phyloP scores from a whole-genome alignment of 1,284 basidiomycete species.

The Anthracocystis panici-leucophaei region DNA sequence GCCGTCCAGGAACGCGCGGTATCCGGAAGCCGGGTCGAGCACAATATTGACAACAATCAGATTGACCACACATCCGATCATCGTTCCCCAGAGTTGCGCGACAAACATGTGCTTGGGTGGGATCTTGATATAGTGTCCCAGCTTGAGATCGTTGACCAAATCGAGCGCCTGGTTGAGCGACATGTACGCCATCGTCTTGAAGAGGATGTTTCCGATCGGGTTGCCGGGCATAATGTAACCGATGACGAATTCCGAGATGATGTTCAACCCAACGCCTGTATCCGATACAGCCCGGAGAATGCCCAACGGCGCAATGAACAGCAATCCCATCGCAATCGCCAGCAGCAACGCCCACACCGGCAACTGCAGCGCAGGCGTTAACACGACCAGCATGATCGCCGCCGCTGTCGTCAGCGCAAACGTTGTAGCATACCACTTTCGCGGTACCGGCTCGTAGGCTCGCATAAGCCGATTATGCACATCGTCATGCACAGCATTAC shows the following conservation, averaged over 20 bases:
- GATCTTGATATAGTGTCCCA: constrained; percentile 69
- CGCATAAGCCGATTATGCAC: constrained; percentile 68
- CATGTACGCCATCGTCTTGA: constrained; percentile 72
- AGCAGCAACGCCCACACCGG: constrained; percentile 72
- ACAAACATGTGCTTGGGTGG: constrained; percentile 72
- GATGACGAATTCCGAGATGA: constrained; percentile 72
- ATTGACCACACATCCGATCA: constrained; percentile 71
- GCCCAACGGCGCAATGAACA: constrained; percentile 71
- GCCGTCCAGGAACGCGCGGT: constrained; percentile 70
- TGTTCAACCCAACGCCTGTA: constrained; percentile 71
- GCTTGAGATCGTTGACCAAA: constrained; percentile 72
- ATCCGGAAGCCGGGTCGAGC: constrained; percentile 61
- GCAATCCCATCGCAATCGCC: constrained; percentile 71
- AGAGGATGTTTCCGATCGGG: constrained; percentile 71
- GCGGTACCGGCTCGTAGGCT: constrained; percentile 64
- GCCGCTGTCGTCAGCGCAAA: constrained; percentile 62
- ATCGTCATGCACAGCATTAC: constrained; percentile 67
- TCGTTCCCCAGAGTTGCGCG: constrained; percentile 72
- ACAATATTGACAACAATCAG: constrained; percentile 71
- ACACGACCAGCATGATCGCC: constrained; percentile 71
- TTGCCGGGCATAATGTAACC: constrained; percentile 73
- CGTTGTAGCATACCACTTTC: constrained; percentile 65
- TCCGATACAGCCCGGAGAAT: constrained; percentile 73
- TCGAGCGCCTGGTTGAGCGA: constrained; percentile 69
- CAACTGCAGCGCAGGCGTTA: constrained; percentile 71